Base-by-base conservation (phyloP, 257 asterid genomes). In the Forsythia viridissima region DNA sequence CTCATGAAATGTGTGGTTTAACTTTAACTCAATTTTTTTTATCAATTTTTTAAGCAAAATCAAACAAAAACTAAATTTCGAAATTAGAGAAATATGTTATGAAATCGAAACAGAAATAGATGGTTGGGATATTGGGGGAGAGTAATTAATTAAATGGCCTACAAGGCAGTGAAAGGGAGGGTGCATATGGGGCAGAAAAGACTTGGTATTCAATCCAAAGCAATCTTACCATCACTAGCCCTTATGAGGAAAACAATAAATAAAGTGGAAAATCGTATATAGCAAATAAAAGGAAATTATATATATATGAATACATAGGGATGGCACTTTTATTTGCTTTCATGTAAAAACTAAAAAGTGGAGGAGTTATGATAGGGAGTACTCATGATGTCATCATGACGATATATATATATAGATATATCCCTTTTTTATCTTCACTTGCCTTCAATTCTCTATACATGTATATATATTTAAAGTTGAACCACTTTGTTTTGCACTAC, bases 381-480 rank as follows among this genome's bases (percentile, higher is more conserved):
- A 83, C 87, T 89, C 86, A 91, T 91, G 91, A 88, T 83, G 88
- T 84, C 85, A 87, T 81, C 80, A 88, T 89, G 96, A 91, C 94
- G 89, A 43, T 43, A 5, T 43, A 43, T 43, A 43, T 3, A 43
- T n/a, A 72, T 10, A 51, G 61, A 55, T 73, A 24, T 24, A 24
- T 24, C 24, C 24, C 24, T 78, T 80, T 48, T 39, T 77, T 73
- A 75, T 80, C 77, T 81, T 72, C 74, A 48, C 69, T 76, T 86
- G 73, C 79, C 24, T 74, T 79, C 86, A 76, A 79, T 77, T 74
- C 74, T 76, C 40, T 71, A 75, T 43, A 6, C 30, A 57, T 46
- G 9, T 15, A 46, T 10, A 46, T 52, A 52, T 20, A 4, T 52
- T 52, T 52, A 52, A 78, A 24, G 81, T 81, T 76, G 83, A 86